Percentiles rank a stretch among this genome's conserved stretches.
Conservation (phyloP, 306 rosid species). For the Ziziphus jujuba region DNA sequence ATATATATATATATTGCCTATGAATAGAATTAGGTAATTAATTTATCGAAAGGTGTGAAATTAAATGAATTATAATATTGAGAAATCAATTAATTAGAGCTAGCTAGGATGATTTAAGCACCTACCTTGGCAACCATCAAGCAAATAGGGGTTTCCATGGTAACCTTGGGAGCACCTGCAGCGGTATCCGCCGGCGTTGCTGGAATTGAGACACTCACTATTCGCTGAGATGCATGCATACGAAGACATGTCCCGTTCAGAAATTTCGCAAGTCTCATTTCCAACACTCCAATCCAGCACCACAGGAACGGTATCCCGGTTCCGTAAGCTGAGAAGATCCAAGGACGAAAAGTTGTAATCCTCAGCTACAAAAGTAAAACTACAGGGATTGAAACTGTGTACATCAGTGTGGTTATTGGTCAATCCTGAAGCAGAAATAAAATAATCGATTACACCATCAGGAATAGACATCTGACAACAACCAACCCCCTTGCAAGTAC, state of each 20-base stretch:
- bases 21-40: no score
- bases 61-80: no score
- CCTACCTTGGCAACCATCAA: conserved; percentile 23
- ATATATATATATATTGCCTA: no score
- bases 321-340: conserved; percentile 1
- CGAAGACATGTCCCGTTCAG: background rate
- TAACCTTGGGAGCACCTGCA: conserved; percentile 27
- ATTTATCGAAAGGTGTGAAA: no score
- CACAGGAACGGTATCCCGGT: background rate
- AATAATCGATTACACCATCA: background rate
- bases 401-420: fast-evolving
- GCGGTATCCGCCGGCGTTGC: conserved; percentile 22
- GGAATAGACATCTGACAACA: background rate
- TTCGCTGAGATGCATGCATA: conserved; percentile 25
- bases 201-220: conserved; percentile 17
- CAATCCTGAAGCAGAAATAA: background rate
- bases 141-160: conserved; percentile 28
- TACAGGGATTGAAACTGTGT: conserved; percentile 12
- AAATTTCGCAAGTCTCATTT: conserved; percentile 12
- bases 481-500: conserved; percentile 19
- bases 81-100: background rate
- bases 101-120: no score
- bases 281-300: conserved; percentile 37
- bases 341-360: conserved; percentile 14
- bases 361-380: conserved; percentile 23